Percentiles rank a stretch among this genome's conserved stretches.
phyloP scores from a whole-genome alignment of 2,329 filamentous ascomycete species.

The Byssothecium circinans region DNA sequence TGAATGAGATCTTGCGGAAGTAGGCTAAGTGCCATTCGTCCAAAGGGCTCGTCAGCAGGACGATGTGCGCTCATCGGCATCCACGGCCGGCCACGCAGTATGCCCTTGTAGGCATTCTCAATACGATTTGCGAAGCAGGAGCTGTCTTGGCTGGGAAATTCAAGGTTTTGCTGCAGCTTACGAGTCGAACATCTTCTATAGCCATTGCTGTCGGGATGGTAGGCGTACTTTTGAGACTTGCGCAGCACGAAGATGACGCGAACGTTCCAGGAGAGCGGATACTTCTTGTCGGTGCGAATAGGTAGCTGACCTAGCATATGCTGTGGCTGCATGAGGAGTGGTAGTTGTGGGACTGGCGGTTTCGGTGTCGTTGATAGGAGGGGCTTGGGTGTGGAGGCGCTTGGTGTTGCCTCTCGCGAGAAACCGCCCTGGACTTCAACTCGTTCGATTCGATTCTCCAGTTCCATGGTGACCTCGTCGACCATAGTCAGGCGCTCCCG shows the following conservation, averaged over 20 bases:
- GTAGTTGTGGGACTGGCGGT: conserved; percentile 30
- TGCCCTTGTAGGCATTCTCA: conserved; percentile 39
- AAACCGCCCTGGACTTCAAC: conserved; percentile 29
- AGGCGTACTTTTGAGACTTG: conserved; percentile 42
- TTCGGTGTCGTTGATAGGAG: conserved; percentile 23
- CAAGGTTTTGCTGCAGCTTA: conserved; percentile 43
- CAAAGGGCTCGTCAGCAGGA: conserved; percentile 42
- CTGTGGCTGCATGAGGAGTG: conserved; percentile 32
- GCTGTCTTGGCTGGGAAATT: conserved; percentile 42
- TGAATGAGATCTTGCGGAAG: conserved; percentile 38
- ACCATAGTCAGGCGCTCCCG: conserved; percentile 42
- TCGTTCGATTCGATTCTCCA: conserved; percentile 42
- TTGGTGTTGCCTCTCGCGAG: conserved; percentile 35
- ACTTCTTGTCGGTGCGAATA: conserved; percentile 44
- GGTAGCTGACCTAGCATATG: conserved; percentile 37
- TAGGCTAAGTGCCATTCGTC: conserved; percentile 42
- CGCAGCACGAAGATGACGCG: conserved; percentile 44
- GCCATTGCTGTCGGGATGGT: conserved; percentile 42
- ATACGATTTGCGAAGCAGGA: conserved; percentile 41
- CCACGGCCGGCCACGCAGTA: conserved; percentile 44
- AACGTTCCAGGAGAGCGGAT: conserved; percentile 40
- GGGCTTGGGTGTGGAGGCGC: conserved; percentile 31
- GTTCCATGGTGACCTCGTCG: conserved; percentile 45
- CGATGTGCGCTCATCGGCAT: conserved; percentile 45
- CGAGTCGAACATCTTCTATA: conserved; percentile 43